Evolutionary conservation across 2,329 filamentous ascomycete species (phyloP), one percentile per base, ranked within the genome.

Genomic region (Xylariaceae sp.): DNA sequence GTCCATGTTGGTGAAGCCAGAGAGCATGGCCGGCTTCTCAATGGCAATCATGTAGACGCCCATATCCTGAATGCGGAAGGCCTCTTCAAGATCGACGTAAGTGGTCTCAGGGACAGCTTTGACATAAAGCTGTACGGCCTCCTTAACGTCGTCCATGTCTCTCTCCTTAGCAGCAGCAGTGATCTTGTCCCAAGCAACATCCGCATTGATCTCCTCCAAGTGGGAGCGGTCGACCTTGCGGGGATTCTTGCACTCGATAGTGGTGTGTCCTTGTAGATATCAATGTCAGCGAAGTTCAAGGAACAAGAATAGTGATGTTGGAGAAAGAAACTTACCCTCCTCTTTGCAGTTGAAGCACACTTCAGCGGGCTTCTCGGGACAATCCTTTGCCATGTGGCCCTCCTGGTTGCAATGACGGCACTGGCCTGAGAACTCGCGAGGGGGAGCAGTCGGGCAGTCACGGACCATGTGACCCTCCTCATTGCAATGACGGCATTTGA

Each of bases 1-100:
- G 57, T 89, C 85, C 81, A 89, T 87, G 69, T 87, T 86, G 54
- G 83, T 88, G 59, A 84, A 78, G 5, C 83, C 82, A 1, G 71
- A 64, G 0, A 75, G 65, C 31, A 87, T 67, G 6, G 76, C 66
- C 33, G 79, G 70, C 58, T 81, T 79, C 72, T 88, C 80, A 6
- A 81, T 68, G 6, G 82, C 82, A 58, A 89, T 86, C 48, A 90
- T 70, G 69, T 78, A 86, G 13, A 87, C 69, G 3, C 69, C 69
- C 53, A 87, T 75, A 0, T 72, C 65, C 40, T 81, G 72, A 1
- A 68, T 60, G 6, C 86, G 81, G 64, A 90, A 78, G 1, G 75
- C 75, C 31, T 74, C 62, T 72, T 90, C 86, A 6, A 90, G 74
- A 16, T 85, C 74, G 7, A 71, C 60, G 59, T 87, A 86, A 0